Base-by-base conservation (phyloP, 495 filamentous ascomycete genomes). In the Elasticomyces elasticus region DNA sequence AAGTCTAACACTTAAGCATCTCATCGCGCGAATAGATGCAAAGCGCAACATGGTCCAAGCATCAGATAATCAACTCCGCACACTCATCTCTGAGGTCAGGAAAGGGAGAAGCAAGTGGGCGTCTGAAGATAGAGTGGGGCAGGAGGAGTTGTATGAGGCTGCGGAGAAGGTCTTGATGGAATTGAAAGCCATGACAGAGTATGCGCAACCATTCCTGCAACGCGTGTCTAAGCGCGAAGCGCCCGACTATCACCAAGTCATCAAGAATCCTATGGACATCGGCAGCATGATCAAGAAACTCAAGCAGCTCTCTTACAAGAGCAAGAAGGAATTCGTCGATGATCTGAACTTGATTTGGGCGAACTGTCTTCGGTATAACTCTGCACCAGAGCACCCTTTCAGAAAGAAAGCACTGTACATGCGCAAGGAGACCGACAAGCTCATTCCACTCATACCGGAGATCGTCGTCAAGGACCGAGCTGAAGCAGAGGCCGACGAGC, bases 71-170 rank as follows among this genome's bases (percentile, higher is more conserved):
- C 91, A 99, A 61, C 77, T 99, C 38, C 80, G 94, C 49, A 85
- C 79, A 44, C 71, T 99, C 54, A 91, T 99, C 79, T 94, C 89
- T 62, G 94, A 99, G 64, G 92, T 97, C 10, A 81, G 92, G 50
- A 97, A 97, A 64, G 95, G 95, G 63, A 75, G 92, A 59, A 95
- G 91, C 67, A 99, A 99, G 69, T 99, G 92, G 92, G 92, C 92
- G 19, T 96, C 82, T 67, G 92, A 96, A 67, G 92, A 99, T 51
- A 90, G 91, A 59, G 82, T 99, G 49, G 87, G 88, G 52, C 92
- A 99, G 69, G 92, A 97, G 63, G 92, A 99, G 70, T 79, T 99
- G 2, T 99, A 99, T 64, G 92, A 99, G 71, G 84, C 92, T 10
- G 76, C 89, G 15, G 92, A 99, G 63, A 95, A 95, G 72, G 92